A percentile compares a stretch with the other conserved stretches of the same genome.
These are phyloP conservation scores for Obelidium mucronatum DNA, from an alignment of 192 early-diverging fungal genomes.

Conservation along the genomic window DNA sequence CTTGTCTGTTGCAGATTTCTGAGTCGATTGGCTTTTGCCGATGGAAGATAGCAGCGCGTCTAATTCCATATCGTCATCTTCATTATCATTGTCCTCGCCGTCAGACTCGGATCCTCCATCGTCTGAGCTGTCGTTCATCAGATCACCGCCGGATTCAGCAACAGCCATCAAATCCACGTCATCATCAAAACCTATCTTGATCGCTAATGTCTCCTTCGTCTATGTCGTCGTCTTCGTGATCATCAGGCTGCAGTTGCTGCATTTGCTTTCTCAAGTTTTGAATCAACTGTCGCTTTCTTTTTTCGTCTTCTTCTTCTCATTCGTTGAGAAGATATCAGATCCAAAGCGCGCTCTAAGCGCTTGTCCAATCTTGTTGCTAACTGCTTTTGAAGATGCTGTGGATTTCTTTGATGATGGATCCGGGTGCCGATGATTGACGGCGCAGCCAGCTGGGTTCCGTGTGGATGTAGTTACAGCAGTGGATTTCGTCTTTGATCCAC, in stretches of 20 bases:
- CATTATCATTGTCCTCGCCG: background rate
- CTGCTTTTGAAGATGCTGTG: background rate
- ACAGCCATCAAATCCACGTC: slow-evolving; percentile 7
- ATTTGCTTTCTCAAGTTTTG: background rate
- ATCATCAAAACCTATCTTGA: slow-evolving; percentile 8
- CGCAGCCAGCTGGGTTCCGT: background rate
- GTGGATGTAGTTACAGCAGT: background rate
- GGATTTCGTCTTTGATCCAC: background rate
- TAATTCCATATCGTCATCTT: background rate
- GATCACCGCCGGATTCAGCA: background rate
- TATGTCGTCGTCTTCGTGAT: background rate
- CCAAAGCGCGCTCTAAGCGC: background rate
- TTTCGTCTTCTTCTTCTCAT: background rate
- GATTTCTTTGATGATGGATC: background rate
- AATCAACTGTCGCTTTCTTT: background rate
- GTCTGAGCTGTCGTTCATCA: background rate
- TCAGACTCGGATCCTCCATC: background rate
- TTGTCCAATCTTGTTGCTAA: background rate
- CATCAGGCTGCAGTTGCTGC: background rate
- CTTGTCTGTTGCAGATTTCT: background rate
- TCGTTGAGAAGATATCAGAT: background rate
- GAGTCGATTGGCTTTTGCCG: background rate
- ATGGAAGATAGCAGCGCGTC: background rate
- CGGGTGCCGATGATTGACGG: background rate
- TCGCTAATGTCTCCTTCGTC: slow-evolving; percentile 1